phyloP scores from a whole-genome alignment of 2,329 filamentous ascomycete genomes.

The Diaporthe longicolla region DNA sequence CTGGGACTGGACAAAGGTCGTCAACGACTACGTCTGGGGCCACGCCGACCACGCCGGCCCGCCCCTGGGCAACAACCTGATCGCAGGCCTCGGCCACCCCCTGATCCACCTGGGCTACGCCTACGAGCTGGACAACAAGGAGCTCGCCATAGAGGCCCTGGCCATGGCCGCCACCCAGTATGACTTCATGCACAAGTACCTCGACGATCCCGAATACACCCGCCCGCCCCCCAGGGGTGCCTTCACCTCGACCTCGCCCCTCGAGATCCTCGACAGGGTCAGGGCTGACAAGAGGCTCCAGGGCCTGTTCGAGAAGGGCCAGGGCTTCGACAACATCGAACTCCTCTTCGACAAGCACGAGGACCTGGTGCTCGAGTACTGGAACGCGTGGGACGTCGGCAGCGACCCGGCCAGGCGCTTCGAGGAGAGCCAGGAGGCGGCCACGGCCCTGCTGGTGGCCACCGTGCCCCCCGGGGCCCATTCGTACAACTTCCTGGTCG shows the following conservation, averaged over 20 bases:
- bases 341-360: slow-evolving; percentile 79
- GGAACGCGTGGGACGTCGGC: slow-evolving; percentile 85
- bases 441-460: slow-evolving; percentile 73
- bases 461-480: slow-evolving; percentile 70
- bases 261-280: slow-evolving; percentile 80
- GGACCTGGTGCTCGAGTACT: slow-evolving; percentile 83
- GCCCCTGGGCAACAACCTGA: slow-evolving; percentile 85
- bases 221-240: slow-evolving; percentile 64
- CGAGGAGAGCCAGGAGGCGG: slow-evolving; percentile 75
- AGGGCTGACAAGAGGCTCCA: slow-evolving; percentile 79
- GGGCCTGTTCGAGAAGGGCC: slow-evolving; percentile 68
- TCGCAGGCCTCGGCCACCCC: slow-evolving; percentile 86
- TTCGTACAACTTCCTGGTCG: slow-evolving; percentile 85
- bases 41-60: slow-evolving; percentile 67
- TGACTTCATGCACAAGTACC: slow-evolving; percentile 73
- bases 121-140: slow-evolving; percentile 87
- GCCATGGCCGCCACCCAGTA: slow-evolving; percentile 74
- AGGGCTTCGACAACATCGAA: slow-evolving; percentile 74
- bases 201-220: slow-evolving; percentile 82
- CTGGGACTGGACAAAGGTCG: slow-evolving; percentile 87
- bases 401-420: slow-evolving; percentile 81
- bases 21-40: slow-evolving; percentile 80
- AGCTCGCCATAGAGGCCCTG: slow-evolving; percentile 90
- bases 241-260: slow-evolving; percentile 72
- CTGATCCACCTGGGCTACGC: slow-evolving; percentile 97